Base-by-base conservation (phyloP, 176 grass and related monocot species). In the Calamus simplicifolius region DNA sequence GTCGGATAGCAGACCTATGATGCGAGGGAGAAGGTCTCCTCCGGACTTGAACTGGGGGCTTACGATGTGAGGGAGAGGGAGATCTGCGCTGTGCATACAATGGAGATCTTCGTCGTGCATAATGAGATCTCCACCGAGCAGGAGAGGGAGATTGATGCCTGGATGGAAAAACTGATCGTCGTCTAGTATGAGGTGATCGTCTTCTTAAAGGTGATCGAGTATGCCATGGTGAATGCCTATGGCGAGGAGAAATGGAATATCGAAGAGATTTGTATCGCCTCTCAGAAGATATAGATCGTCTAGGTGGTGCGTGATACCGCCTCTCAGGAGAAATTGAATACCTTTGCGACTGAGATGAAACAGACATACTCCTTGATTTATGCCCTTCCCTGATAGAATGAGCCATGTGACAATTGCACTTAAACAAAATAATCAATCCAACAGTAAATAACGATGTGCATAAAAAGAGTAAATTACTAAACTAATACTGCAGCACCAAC, bases 291-390 rank as follows among this genome's bases (percentile, higher is more conserved):
- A 25, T 30, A 35, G 62, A 75, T 56, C 18, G 71, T 17, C 72
- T 82, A 18, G 57, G 57, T 54, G 87, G 75, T 30, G 87, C 80
- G 28, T 56, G 69, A 73, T 72, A 74, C 59, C 2, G 64, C 61
- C 75, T 87, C 63, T 73, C 71, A 15, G 86, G 83, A 81, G 90
- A 95, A 78, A 84, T 50, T 66, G 80, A 82, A 50, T 29, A 73
- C 29, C 27, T 76, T 64, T 58, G 63, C 19, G 63, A 59, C 27
- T 70, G 56, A 27, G 86, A 84, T 3, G 86, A 95, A 29, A 68
- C 6, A 51, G 86, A 91, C 73, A 18, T 68, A 25, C 78, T 91
- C 65, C 65, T 79, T 70, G 77, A 71, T 53, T 75, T 79, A 30
- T 3, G 69, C 63, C 58, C 56, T 71, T 82, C 80, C 73, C 87